Evolutionary conservation across 2,329 filamentous ascomycete species (phyloP).

Genomic region (Grosmannia clavigera): DNA sequence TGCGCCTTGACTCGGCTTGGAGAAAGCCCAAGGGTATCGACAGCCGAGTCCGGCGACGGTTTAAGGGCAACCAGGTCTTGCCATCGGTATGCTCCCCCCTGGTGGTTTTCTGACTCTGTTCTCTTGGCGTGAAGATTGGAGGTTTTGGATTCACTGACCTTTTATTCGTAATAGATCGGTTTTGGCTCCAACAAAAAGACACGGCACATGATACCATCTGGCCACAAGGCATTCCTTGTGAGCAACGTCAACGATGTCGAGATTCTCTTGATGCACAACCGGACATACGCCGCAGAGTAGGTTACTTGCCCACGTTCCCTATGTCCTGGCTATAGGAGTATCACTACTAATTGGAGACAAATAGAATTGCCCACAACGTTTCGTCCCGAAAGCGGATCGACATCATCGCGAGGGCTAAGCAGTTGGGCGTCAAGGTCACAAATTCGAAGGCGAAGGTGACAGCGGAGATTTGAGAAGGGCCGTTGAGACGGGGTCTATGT

Average conservation of each 20-base stretch:
- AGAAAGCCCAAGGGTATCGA: constrained; percentile 99
- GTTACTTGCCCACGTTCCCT: constrained; percentile 27
- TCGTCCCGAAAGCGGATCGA: constrained; percentile 98
- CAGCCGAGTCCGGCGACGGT: constrained; percentile 90
- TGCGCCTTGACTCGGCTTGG: constrained; percentile 81
- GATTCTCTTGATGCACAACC: constrained; percentile 99
- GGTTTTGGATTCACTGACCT: background rate
- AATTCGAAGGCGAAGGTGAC: constrained; percentile 99
- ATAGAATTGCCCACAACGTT: constrained; percentile 95
- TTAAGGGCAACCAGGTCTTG: constrained; percentile 93
- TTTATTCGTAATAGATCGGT: constrained; percentile 57
- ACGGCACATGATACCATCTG: constrained; percentile 94
- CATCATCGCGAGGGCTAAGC: constrained; percentile 94
- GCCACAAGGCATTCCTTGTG: constrained; percentile 99
- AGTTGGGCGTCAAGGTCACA: constrained; percentile 98
- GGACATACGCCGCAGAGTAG: constrained; percentile 96
- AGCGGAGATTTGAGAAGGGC: constrained; percentile 60
- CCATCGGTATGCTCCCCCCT: constrained; percentile 67
- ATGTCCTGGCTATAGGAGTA: background rate
- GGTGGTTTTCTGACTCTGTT: background rate
- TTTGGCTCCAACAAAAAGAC: constrained; percentile 99
- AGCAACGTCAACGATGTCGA: constrained; percentile 94
- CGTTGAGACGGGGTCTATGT: constrained; percentile 2
- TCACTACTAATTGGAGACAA: background rate
- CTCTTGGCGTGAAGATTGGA: too few species aligned